Base-by-base conservation (phyloP, 2,329 filamentous ascomycete genomes). In the Aspergillus ruber region DNA sequence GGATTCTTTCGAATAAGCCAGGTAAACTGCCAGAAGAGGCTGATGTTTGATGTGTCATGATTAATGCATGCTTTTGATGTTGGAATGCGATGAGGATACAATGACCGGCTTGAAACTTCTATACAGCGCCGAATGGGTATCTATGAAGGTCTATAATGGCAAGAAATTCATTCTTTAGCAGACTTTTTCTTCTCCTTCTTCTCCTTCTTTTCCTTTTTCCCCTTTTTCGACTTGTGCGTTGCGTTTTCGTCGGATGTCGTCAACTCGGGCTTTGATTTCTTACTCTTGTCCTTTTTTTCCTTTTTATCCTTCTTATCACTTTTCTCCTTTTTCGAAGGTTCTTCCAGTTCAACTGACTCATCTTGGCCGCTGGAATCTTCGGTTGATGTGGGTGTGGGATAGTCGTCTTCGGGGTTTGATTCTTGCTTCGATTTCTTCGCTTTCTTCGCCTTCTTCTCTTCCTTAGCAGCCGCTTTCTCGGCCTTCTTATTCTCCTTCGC, bases 1-100 rank as follows among this genome's bases (percentile, higher is more conserved):
- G 90, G 88, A 76, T 93, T 48, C 64, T 90, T 45, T 87, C 84
- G 1, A 85, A 85, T 54, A 86, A 82, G 66, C 84, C 85, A 4
- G 85, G 85, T 18, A 85, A 80, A 60, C 74, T 84, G 57, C 83
- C 83, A n/a, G 82, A 81, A 10, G 52, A 59, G 29, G 35, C 42
- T 44, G 33, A 36, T 21, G 20, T 43, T n/a, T 43, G 40, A 50
- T 35, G 33, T 46, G 33, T 44, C 10, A 44, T 60, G 52, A 60
- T 50, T 50, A 50, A 48, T 21, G 33, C 13, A 7, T 35, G 33
- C 6, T 35, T 35, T 35, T 35, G 33, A 35, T 35, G 6, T 29
- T 27, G 20, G 45, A 43, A 48, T 49, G 43, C 42, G 40, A 40
- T 42, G 40, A 25, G 33, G n/a, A 52, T 50, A 45, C 17, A 39